These are phyloP conservation scores for Chlamydomonas sp. DNA, from an alignment of 139 green algal genomes.

Conservation along the genomic window DNA sequence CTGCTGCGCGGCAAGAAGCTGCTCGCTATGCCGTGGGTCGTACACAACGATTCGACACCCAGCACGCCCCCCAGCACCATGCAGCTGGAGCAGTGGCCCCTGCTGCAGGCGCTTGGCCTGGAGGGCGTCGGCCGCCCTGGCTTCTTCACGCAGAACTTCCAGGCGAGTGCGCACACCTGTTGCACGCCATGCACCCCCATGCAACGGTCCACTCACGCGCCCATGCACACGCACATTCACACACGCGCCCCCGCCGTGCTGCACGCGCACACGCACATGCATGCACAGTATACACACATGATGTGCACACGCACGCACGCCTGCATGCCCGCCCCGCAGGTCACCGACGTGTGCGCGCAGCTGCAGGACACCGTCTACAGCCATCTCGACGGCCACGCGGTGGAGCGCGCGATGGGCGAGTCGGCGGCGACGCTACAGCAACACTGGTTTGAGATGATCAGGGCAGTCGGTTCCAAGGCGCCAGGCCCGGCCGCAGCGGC, in stretches of 20 bases:
- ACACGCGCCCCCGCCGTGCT: too few relatives aligned
- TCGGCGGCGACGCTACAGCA: constrained; percentile 10
- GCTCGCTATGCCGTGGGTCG: constrained; percentile 27
- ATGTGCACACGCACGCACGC: too few relatives aligned
- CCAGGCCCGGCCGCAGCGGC: background rate
- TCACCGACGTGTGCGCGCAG: constrained; percentile 16
- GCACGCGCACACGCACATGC: too few relatives aligned
- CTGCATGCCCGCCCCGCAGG: too few relatives aligned
- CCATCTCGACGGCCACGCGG: constrained; percentile 19
- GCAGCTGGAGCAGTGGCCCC: constrained; percentile 48
- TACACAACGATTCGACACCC: background rate
- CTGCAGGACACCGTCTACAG: constrained; percentile 19
- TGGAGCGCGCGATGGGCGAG: constrained; percentile 12
- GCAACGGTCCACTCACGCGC: too few relatives aligned
- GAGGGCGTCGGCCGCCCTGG: constrained; percentile 45
- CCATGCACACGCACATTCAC: too few relatives aligned
- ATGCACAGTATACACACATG: too few relatives aligned
- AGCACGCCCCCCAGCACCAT: background rate
- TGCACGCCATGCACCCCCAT: background rate
- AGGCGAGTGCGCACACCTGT: constrained; percentile 22
- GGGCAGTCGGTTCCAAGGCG: background rate
- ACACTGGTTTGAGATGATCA: constrained; percentile 13
- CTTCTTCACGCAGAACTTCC: constrained; percentile 55
- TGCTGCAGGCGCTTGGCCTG: constrained; percentile 53
- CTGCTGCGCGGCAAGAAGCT: constrained; percentile 26